phyloP scores from a whole-genome alignment of 345 rosid species.

The Hibiscus syriacus region DNA sequence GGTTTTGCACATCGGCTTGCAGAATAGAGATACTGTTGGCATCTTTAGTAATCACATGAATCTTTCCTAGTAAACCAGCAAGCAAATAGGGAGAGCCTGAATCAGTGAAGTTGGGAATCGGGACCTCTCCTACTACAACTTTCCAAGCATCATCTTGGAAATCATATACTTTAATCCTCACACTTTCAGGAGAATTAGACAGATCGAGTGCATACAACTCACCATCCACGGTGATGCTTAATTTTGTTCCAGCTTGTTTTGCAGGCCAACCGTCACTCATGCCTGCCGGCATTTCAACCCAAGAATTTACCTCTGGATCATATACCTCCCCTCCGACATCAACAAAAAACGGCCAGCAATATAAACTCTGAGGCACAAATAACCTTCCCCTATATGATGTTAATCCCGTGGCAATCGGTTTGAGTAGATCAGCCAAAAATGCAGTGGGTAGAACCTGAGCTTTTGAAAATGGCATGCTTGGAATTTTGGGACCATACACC shows the following conservation, averaged over 20 bases:
- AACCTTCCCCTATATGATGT: conserved; percentile 78
- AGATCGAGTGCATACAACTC: conserved; percentile 76
- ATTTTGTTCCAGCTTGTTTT: conserved; percentile 73
- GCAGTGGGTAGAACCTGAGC: no score
- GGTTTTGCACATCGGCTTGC: conserved; percentile 51
- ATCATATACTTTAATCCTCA: no score
- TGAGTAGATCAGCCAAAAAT: conserved; percentile 70
- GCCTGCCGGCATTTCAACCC: conserved; percentile 87
- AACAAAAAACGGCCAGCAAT: conserved; percentile 88
- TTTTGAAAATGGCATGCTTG: conserved; percentile 94
- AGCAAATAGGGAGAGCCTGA: no score
- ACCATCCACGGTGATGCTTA: conserved; percentile 68
- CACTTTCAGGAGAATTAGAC: conserved; percentile 54
- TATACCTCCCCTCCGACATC: conserved; percentile 91
- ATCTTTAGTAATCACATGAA: conserved; percentile 79
- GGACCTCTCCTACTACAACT: no score
- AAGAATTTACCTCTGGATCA: conserved; percentile 60
- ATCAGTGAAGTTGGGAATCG: no score
- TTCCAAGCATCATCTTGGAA: no score
- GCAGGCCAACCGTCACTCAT: conserved; percentile 99
- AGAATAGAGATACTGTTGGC: conserved; percentile 38
- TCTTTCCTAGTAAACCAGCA: conserved; percentile 70
- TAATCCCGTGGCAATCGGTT: conserved; percentile 93
- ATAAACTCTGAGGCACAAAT: conserved; percentile 81
- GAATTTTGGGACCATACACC: conserved; percentile 61